A percentile compares a stretch with the other conserved stretches of the same genome.
These are phyloP conservation scores for Ormosia semicastrata DNA, from an alignment of 306 rosid species.

Conservation along the genomic window DNA sequence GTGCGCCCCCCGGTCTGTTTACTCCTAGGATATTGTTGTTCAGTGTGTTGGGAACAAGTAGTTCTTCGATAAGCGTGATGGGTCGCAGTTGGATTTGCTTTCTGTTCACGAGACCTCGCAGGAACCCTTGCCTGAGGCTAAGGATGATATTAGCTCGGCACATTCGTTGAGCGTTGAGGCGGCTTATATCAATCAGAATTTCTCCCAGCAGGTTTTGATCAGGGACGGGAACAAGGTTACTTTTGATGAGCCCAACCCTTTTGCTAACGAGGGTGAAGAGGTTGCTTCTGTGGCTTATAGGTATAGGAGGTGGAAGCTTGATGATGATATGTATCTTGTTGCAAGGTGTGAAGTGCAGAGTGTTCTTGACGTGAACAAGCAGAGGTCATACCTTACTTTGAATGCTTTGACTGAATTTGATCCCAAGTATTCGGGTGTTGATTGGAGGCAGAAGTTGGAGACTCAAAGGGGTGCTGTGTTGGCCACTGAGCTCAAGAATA, in stretches of 20 bases:
- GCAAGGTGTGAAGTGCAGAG: constrained; percentile 94
- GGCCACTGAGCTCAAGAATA: constrained; percentile 97
- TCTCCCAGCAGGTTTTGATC: constrained; percentile 81
- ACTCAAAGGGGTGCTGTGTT: constrained; percentile 96
- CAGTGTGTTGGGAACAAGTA: constrained; percentile 90
- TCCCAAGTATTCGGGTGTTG: constrained; percentile 84
- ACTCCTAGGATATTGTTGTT: constrained; percentile 89
- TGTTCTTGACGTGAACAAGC: constrained; percentile 82
- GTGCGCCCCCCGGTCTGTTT: constrained; percentile 92
- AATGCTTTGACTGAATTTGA: constrained; percentile 92
- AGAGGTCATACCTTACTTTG: constrained; percentile 83
- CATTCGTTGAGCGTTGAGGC: constrained; percentile 81
- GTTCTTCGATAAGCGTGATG: constrained; percentile 88
- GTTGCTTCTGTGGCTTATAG: constrained; percentile 86
- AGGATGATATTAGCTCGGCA: constrained; percentile 92
- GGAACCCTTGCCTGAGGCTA: constrained; percentile 90
- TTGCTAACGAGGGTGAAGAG: constrained; percentile 94
- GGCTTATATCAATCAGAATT: constrained; percentile 85
- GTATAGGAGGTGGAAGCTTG: constrained; percentile 93
- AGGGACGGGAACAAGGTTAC: constrained; percentile 79
- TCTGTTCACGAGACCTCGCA: constrained; percentile 93
- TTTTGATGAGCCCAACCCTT: constrained; percentile 86
- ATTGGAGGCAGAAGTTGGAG: constrained; percentile 98
- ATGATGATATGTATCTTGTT: constrained; percentile 74
- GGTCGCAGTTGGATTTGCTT: constrained; percentile 87